A percentile compares a stretch with the other conserved stretches of the same genome.
These are phyloP conservation scores for Diaporthe helianthi DNA, from an alignment of 2,329 filamentous ascomycete species.

Conservation along the genomic window DNA sequence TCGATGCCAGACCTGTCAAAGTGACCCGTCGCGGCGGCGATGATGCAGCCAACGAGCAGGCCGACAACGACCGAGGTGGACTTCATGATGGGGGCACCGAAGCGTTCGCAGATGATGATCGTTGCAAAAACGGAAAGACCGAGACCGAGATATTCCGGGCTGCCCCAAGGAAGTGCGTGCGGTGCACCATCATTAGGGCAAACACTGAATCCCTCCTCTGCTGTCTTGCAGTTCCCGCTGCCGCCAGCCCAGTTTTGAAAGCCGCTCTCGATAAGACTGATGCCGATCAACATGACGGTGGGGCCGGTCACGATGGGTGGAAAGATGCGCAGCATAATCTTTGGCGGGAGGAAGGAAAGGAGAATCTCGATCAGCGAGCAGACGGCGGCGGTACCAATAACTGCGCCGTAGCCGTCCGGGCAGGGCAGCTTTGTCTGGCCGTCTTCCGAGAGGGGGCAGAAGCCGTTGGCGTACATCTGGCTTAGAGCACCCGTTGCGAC, in stretches of 20 bases:
- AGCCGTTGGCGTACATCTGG: slow-evolving; percentile 81
- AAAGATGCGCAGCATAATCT: slow-evolving; percentile 73
- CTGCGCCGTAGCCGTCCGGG: slow-evolving; percentile 76
- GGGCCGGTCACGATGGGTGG: slow-evolving; percentile 67
- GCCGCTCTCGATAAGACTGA: slow-evolving; percentile 73
- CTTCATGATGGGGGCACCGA: slow-evolving; percentile 86
- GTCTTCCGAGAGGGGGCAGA: slow-evolving; percentile 63
- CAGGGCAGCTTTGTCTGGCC: slow-evolving; percentile 72
- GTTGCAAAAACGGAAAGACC: slow-evolving; percentile 82
- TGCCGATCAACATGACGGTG: slow-evolving; percentile 71
- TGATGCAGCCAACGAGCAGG: slow-evolving; percentile 77
- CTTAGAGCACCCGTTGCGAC: slow-evolving; percentile 74
- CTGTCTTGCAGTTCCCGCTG: slow-evolving; percentile 61
- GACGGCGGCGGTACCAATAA: slow-evolving; percentile 73
- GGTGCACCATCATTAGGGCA: slow-evolving; percentile 75
- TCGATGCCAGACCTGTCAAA: slow-evolving; percentile 78
- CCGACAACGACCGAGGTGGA: slow-evolving; percentile 78
- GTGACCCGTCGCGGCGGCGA: slow-evolving; percentile 79
- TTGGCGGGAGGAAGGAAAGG: slow-evolving; percentile 77
- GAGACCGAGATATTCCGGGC: slow-evolving; percentile 77
- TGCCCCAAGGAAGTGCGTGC: slow-evolving; percentile 78
- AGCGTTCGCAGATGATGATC: slow-evolving; percentile 81
- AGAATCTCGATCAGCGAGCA: slow-evolving; percentile 74
- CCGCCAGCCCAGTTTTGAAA: slow-evolving; percentile 83
- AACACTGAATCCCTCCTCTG: slow-evolving; percentile 64